phyloP scores from a whole-genome alignment of 1,284 basidiomycete genomes.

The Ceratobasidium sp. region DNA sequence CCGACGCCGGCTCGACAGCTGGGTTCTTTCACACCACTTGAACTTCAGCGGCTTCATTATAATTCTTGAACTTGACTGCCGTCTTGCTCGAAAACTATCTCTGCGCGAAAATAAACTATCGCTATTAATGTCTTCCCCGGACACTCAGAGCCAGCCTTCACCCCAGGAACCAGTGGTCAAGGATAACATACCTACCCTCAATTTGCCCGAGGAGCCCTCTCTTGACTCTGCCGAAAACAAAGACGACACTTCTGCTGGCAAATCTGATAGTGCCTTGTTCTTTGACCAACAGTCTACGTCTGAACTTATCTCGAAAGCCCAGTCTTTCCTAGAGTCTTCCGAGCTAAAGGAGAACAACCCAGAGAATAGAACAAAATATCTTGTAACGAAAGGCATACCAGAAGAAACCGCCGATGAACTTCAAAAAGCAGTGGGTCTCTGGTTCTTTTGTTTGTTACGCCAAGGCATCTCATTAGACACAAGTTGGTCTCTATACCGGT shows the following conservation, averaged over 20 bases:
- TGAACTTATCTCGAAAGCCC: slow-evolving; percentile 34
- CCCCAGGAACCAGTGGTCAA: not conserved
- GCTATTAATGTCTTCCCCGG: slow-evolving; percentile 5
- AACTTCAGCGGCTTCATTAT: not conserved
- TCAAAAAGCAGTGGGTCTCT: slow-evolving; percentile 22
- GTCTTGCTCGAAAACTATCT: not conserved
- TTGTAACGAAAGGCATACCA: slow-evolving; percentile 20
- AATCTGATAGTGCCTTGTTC: not conserved
- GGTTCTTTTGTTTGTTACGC: not conserved
- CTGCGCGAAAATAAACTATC: not conserved
- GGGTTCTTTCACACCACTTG: slow-evolving; percentile 24
- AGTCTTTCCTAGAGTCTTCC: slow-evolving; percentile 33
- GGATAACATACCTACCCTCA: not conserved
- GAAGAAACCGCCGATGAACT: slow-evolving; percentile 35
- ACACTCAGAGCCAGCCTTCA: not conserved
- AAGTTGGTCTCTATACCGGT: slow-evolving; percentile 38
- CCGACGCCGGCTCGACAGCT: not conserved
- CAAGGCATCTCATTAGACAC: not conserved
- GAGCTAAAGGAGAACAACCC: slow-evolving; percentile 27
- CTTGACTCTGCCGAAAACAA: not conserved
- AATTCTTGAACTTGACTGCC: not conserved
- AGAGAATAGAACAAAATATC: slow-evolving; percentile 25
- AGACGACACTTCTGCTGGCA: not conserved
- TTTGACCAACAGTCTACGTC: slow-evolving; percentile 12
- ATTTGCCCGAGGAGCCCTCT: not conserved